A percentile compares a stretch with the other conserved stretches of the same genome.
Evolutionary conservation across 768 basidiomycete species (phyloP).

Genomic region (Pluteus cervinus): DNA sequence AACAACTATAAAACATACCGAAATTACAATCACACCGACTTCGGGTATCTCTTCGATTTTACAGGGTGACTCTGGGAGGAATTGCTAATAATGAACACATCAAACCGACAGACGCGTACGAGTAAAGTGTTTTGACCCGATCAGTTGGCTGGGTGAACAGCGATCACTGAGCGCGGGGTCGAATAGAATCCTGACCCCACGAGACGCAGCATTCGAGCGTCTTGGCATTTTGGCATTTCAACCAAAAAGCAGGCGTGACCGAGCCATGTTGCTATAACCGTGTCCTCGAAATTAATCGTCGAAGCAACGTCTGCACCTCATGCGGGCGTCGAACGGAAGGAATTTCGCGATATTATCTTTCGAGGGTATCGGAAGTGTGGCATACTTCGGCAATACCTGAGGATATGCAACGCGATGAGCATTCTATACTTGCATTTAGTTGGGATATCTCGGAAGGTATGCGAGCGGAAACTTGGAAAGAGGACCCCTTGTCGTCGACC

Average conservation of each 20-base stretch:
- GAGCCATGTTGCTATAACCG: slow-evolving; percentile 48
- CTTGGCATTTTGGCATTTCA: slow-evolving; percentile 34
- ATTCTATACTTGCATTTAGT: slow-evolving; percentile 12
- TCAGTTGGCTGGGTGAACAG: slow-evolving; percentile 39
- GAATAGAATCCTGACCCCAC: slow-evolving; percentile 43
- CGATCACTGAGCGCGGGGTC: slow-evolving; percentile 49
- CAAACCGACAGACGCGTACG: slow-evolving; percentile 27
- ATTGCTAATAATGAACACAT: too few species aligned
- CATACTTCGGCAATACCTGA: not conserved
- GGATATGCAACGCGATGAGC: not conserved
- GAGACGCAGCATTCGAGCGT: too few species aligned
- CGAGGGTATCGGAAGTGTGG: not conserved
- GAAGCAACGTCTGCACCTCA: slow-evolving; percentile 27
- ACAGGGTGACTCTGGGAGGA: slow-evolving; percentile 37
- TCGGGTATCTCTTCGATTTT: slow-evolving; percentile 53
- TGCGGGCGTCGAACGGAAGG: slow-evolving; percentile 19
- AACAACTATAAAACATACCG: slow-evolving; percentile 29
- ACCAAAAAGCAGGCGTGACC: slow-evolving; percentile 52
- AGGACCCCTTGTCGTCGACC: slow-evolving; percentile 15
- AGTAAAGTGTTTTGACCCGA: slow-evolving; percentile 44
- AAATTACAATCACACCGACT: slow-evolving; percentile 57
- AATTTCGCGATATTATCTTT: slow-evolving; percentile 8
- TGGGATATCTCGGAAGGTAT: slow-evolving; percentile 10
- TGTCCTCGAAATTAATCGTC: slow-evolving; percentile 19
- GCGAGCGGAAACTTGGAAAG: slow-evolving; percentile 24